Evolutionary conservation across 78 protist genomes (phyloP).

Genomic region (Carpediemonas membranifera): DNA sequence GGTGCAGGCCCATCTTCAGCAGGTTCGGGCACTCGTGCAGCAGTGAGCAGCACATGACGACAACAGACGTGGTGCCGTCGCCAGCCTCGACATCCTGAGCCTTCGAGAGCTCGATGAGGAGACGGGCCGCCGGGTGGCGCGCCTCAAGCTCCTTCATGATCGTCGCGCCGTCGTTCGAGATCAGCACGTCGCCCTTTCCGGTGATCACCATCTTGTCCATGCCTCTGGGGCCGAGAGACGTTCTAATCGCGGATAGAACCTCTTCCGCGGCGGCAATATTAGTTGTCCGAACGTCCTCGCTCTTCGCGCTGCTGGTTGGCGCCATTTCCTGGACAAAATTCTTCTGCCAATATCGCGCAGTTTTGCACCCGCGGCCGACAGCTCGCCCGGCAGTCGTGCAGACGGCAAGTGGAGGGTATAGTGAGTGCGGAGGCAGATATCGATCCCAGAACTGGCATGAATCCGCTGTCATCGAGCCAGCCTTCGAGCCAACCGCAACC

Average conservation of each 20-base stretch:
- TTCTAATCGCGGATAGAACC: conserved; percentile 90
- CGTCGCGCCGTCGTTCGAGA: too few species aligned
- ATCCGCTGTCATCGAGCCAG: too few species aligned
- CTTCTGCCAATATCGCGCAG: too few species aligned
- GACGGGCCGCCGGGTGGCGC: conserved; percentile 12
- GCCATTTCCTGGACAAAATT: too few species aligned
- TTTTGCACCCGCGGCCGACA: too few species aligned
- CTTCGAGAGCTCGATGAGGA: conserved; percentile 75
- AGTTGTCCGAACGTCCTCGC: conserved; percentile 18
- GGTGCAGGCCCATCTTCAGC: conserved; percentile 75
- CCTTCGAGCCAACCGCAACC: too few species aligned
- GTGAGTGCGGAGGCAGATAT: too few species aligned
- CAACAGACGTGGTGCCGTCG: conserved; percentile 99
- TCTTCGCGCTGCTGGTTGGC: too few species aligned
- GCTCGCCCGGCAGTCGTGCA: too few species aligned
- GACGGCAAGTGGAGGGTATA: too few species aligned
- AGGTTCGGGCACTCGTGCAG: conserved; percentile 37
- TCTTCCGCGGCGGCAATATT: conserved; percentile 22
- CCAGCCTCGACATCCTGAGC: conserved; percentile 99
- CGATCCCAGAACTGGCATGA: too few species aligned
- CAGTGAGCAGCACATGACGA: conserved; percentile 84
- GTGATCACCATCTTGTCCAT: conserved; percentile 99
- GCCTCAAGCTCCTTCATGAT: conserved; percentile 3
- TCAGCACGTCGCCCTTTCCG: too few species aligned
- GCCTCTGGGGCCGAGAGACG: conserved; percentile 94